These are phyloP conservation scores for Solanum ossicruentum DNA, from an alignment of 257 asterid species.

Conservation along the genomic window DNA sequence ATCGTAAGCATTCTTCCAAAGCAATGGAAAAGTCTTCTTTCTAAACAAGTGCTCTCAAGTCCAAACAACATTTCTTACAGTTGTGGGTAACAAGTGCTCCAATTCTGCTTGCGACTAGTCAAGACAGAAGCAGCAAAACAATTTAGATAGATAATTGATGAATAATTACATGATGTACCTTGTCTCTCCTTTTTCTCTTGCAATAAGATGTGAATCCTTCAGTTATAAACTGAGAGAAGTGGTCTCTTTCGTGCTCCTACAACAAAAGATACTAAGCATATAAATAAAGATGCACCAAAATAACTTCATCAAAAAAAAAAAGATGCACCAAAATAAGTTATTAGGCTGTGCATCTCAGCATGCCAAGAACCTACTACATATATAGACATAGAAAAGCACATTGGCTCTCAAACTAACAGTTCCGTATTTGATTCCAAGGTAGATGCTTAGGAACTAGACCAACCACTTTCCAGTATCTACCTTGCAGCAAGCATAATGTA, in stretches of 20 bases:
- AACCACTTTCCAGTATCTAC: neutral
- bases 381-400: neutral
- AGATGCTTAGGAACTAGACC: neutral
- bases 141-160: neutral
- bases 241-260: constrained; percentile 92
- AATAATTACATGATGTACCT: constrained; percentile 31
- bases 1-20: too few species aligned
- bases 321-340: neutral
- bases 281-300: neutral
- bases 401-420: neutral
- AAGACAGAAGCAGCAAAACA: neutral
- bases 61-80: neutral
- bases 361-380: neutral
- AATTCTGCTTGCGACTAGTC: neutral
- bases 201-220: constrained; percentile 98
- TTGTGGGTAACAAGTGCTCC: neutral
- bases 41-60: neutral
- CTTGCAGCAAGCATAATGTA: neutral
- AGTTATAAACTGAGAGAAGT: constrained; percentile 90
- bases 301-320: neutral
- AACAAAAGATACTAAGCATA: neutral
- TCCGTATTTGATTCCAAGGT: neutral
- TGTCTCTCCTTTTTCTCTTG: constrained; percentile 93
- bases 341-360: neutral
- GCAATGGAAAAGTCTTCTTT: too few species aligned